Conservation (phyloP, 1,139 yeast species). For the Nadsonia starkeyi-henricii region DNA sequence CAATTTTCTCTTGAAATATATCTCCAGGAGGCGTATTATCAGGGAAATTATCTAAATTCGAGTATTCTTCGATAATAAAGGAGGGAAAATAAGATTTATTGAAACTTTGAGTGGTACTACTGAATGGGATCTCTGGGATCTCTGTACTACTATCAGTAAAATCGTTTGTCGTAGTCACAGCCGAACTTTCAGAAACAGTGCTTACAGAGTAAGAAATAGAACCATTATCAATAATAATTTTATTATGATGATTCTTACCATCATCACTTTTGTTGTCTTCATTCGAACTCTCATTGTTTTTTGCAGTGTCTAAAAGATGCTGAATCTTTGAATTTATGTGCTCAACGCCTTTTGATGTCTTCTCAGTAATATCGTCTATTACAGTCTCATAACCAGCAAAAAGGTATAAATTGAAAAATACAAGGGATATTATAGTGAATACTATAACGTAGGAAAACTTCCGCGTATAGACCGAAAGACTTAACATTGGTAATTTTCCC, state of each 20-base stretch:
- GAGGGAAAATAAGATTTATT: not conserved
- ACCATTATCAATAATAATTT: not conserved
- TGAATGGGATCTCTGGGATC: too few relatives aligned
- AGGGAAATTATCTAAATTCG: not conserved
- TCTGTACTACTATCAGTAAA: not conserved
- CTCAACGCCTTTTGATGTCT: not conserved
- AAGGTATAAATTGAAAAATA: not conserved
- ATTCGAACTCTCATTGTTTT: not conserved
- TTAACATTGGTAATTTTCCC: too few relatives aligned
- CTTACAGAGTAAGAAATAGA: too few relatives aligned
- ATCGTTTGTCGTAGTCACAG: not conserved
- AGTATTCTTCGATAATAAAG: not conserved
- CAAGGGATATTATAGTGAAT: not conserved
- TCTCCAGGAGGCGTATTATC: constrained; percentile 5
- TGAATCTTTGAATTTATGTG: not conserved
- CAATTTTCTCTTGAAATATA: constrained; percentile 13
- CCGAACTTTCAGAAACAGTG: not conserved
- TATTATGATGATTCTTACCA: too few relatives aligned
- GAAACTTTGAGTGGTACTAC: not conserved
- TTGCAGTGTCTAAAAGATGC: not conserved
- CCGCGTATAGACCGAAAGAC: not conserved
- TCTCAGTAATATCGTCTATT: not conserved
- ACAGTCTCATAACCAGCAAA: not conserved
- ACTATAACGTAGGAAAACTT: not conserved
- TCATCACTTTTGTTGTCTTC: not conserved